A percentile compares a stretch with the other conserved stretches of the same genome.
Conservation (phyloP, 306 rosid species). For the Cucurbita moschata region DNA sequence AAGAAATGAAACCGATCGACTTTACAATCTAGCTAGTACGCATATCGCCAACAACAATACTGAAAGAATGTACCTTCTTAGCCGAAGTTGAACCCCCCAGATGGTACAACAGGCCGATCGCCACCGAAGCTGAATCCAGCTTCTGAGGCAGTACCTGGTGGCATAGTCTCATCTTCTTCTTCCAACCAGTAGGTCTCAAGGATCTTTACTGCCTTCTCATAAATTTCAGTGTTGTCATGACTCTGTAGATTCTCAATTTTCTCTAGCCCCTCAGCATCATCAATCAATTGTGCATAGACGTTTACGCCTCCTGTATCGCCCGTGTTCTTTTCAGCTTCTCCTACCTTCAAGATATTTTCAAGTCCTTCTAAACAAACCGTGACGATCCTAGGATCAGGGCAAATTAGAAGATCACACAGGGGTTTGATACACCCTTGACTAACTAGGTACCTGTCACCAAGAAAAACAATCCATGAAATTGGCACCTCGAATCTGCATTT, state of each 20-base stretch:
- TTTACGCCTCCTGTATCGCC: constrained; percentile 54
- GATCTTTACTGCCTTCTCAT: constrained; percentile 88
- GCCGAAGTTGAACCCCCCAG: constrained; percentile 86
- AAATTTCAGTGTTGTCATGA: constrained; percentile 89
- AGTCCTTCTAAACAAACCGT: constrained; percentile 93
- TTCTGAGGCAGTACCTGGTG: constrained; percentile 64
- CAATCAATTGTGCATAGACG: constrained; percentile 64
- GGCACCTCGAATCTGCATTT: background rate
- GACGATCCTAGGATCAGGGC: constrained; percentile 90
- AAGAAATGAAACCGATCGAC: background rate
- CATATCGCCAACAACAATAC: no score
- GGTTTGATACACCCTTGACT: constrained; percentile 69
- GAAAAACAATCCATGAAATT: constrained; percentile 1
- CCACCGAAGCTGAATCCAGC: constrained; percentile 60
- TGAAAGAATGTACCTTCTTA: constrained; percentile 28
- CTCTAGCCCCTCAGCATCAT: constrained; percentile 89
- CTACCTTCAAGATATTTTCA: constrained; percentile 91
- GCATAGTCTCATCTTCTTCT: constrained; percentile 95
- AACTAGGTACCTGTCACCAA: constrained; percentile 43
- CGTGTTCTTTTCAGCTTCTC: constrained; percentile 71
- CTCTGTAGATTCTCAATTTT: constrained; percentile 83
- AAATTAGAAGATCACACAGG: constrained; percentile 62
- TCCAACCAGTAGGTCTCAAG: constrained; percentile 95
- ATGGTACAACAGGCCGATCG: constrained; percentile 51
- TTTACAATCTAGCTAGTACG: background rate